Evolutionary conservation across 306 rosid species (phyloP).

Genomic region (Medicago arabica): DNA sequence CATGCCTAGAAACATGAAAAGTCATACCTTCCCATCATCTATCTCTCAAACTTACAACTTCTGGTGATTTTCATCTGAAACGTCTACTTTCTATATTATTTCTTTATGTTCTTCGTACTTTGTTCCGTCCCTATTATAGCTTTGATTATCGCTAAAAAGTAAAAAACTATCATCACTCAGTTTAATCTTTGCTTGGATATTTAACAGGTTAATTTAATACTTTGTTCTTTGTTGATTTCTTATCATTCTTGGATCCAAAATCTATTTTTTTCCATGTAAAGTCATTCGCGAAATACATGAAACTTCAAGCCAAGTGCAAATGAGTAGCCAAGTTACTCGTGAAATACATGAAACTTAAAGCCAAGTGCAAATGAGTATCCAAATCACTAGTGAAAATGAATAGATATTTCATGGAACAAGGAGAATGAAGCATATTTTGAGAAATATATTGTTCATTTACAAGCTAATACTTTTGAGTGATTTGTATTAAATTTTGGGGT

Average conservation of each 20-base stretch:
- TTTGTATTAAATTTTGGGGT: not conserved
- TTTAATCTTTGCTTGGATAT: not conserved
- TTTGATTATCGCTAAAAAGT: too few species aligned
- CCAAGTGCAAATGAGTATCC: not conserved
- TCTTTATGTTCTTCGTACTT: too few species aligned
- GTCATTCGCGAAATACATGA: too few species aligned
- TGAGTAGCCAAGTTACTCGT: not conserved
- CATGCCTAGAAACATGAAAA: too few species aligned
- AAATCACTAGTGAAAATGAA: not conserved
- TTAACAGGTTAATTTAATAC: not conserved
- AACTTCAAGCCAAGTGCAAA: not conserved
- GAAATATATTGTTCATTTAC: not conserved
- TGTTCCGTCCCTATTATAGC: too few species aligned
- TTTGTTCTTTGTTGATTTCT: not conserved
- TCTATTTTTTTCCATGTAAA: not conserved
- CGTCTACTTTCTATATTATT: too few species aligned
- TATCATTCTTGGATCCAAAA: not conserved
- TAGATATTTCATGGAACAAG: not conserved
- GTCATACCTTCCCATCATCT: too few species aligned
- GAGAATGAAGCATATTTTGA: not conserved
- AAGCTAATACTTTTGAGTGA: too few species aligned
- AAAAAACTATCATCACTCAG: constrained; percentile 59
- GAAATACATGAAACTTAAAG: not conserved
- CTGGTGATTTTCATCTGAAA: too few species aligned
- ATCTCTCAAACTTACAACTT: too few species aligned